Evolutionary conservation across 164 flowering plant species (phyloP), one percentile per base, ranked within the genome.

Genomic region (Aristolochia californica): DNA sequence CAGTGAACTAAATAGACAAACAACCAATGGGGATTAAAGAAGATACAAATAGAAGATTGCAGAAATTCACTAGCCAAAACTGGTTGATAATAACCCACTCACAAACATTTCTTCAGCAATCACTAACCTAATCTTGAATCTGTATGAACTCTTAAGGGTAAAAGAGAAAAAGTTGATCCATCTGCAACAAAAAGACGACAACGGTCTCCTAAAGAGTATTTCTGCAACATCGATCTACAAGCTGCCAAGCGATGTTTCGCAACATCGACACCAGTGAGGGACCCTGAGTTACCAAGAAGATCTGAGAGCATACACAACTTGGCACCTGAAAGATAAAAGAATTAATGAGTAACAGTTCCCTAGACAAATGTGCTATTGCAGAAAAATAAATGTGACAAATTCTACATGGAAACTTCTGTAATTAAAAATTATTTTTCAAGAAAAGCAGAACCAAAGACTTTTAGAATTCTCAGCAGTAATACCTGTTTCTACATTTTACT

Each of bases 141-240:
- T 27, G 65, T 50, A 23, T 21, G 62, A 75, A 20, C 63, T 65
- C 68, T 62, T 57, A 60, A 27, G 23, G 97, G 99, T 49, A 68
- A 18, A 52, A 89, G 67, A 55, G 87, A 84, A 74, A 93, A 89
- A 56, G 76, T 67, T 48, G 99, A 77, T 62, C 96, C 99, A 73
- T 93, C 94, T 47, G 97, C 97, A 62, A 93, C 95, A 78, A 87
- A 93, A 23, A 89, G 90, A 13, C 97, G 78, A 64, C 99, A 85
- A 24, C 75, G 77, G 65, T 77, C 81, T 30, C 91, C 91, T 18
- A 84, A 59, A 12, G 63, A 69, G 73, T 93, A 93, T 69, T 89
- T 93, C 72, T 77, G 95, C 53, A 93, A 54, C 85, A 93, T 74
- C 53, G 98, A 87, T 68, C 94, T 72, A 68, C 95, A 82, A 60